Percentiles rank a stretch among this genome's conserved stretches.
Conservation (phyloP, 1,284 basidiomycete genomes). For the Hemileia vastatrix region DNA sequence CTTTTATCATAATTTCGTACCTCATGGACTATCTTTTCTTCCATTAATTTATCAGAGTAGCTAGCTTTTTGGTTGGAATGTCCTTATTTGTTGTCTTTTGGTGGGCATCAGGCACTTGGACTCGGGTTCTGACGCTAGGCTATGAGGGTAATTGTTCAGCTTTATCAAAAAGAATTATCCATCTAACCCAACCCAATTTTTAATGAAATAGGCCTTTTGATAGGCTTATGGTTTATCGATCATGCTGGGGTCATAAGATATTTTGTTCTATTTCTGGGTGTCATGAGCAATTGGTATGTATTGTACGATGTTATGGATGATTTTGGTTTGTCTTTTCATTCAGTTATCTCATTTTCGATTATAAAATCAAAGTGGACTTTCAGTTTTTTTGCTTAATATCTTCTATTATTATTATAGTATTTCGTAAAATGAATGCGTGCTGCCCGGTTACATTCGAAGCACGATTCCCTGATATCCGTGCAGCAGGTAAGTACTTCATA, state of each 20-base stretch:
- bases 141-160: not conserved
- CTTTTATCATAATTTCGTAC: not conserved
- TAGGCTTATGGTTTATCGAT: conserved; percentile 22
- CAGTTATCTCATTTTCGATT: not conserved
- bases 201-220: conserved; percentile 7
- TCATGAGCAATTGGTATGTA: conserved; percentile 18
- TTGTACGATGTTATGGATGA: conserved; percentile 20
- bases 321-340: conserved; percentile 9
- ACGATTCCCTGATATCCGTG: conserved; percentile 5
- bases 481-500: conserved; percentile 5
- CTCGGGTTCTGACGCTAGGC: conserved; percentile 4
- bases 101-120: conserved; percentile 8
- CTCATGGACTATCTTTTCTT: no score
- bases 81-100: conserved; percentile 13
- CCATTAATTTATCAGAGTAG: not conserved
- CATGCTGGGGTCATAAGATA: conserved; percentile 15
- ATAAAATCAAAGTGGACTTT: not conserved
- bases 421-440: conserved; percentile 15
- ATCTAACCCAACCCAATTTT: no score
- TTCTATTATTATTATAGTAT: conserved; percentile 12
- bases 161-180: not conserved
- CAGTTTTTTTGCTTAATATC: no score
- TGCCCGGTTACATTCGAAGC: conserved; percentile 9
- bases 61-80: conserved; percentile 18
- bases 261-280: conserved; percentile 17